Base-by-base conservation (phyloP, 2,329 filamentous ascomycete genomes). In the Colletotrichum paranaense region DNA sequence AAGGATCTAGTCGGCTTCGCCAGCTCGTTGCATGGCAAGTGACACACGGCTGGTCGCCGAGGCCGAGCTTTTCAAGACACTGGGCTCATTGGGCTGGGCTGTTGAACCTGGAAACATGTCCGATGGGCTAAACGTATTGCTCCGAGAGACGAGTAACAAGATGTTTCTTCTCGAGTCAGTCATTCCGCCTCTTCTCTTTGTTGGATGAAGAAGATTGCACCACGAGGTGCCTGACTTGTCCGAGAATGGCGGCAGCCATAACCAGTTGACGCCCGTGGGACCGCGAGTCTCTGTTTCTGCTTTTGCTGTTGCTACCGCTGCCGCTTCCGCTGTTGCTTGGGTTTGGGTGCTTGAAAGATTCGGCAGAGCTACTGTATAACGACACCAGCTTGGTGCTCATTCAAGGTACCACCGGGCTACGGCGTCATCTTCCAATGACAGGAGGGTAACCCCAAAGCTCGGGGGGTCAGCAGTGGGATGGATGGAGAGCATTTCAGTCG, bases 131-230 rank as follows among this genome's bases (percentile, higher is more conserved):
- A 56, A 59, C 59, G 42, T 35, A 73, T 71, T 73, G 62, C 56
- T 49, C 71, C 56, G 35, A 73, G 71, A 38, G 46, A 62, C 56
- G 67, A 56, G 71, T 71, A 60, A 38, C 67, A 62, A 62, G 30
- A 65, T 73, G 60, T 71, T 71, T 67, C 63, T 60, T 68, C 63
- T 71, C 60, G 71, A 73, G 71, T 73, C 71, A 73, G 71, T 73
- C 60, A 12, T 35, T 32, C 55, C 56, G 60, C 67, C 71, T 73
- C 67, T 53, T 58, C 56, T 60, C 70, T 73, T 73, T 73, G 71
- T 73, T 57, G 7, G 14, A 64, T 52, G 60, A 52, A 62, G 42
- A 59, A 26, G 32, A 26, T 56, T 73, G 71, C 71, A 73, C 35
- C 32, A 62, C 70, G 60, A 70, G 46, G 67, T 73, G 28, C 60